phyloP scores from a whole-genome alignment of 176 grass and related monocot species.

The Carex pumila region DNA sequence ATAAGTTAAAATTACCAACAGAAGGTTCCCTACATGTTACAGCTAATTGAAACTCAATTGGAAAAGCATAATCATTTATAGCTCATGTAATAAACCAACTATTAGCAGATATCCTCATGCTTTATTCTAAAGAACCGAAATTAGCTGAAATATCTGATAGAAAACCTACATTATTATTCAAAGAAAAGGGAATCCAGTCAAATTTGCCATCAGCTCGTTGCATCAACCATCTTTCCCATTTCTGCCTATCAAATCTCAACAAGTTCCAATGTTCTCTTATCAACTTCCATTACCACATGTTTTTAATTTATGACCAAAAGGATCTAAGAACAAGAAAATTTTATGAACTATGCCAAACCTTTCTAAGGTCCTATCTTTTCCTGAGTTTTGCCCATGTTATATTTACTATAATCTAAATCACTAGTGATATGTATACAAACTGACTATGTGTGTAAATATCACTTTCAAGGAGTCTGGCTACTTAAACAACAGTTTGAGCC shows the following conservation, averaged over 20 bases:
- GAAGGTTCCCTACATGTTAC: background rate
- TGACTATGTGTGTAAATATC: background rate
- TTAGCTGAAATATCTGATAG: slow-evolving; percentile 15
- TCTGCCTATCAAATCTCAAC: slow-evolving; percentile 62
- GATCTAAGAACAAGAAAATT: background rate
- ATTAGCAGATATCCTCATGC: background rate
- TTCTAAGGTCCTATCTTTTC: background rate
- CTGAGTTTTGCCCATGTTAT: background rate
- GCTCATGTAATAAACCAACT: background rate
- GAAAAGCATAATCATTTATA: background rate
- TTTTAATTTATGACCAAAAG: background rate
- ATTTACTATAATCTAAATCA: background rate
- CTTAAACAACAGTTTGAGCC: no score
- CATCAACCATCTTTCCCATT: slow-evolving; percentile 81
- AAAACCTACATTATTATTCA: slow-evolving; percentile 56
- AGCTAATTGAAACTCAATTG: background rate
- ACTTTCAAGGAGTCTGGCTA: no score
- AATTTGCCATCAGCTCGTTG: slow-evolving; percentile 35
- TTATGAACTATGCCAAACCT: background rate
- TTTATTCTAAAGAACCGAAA: background rate
- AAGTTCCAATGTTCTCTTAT: slow-evolving; percentile 45
- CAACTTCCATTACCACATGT: slow-evolving; percentile 25
- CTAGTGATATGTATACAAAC: no score
- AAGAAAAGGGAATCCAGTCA: slow-evolving; percentile 29
- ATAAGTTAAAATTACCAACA: background rate